These are phyloP conservation scores for Tuctoria greenei DNA, from an alignment of 176 grass and related monocot species.

Conservation along the genomic window DNA sequence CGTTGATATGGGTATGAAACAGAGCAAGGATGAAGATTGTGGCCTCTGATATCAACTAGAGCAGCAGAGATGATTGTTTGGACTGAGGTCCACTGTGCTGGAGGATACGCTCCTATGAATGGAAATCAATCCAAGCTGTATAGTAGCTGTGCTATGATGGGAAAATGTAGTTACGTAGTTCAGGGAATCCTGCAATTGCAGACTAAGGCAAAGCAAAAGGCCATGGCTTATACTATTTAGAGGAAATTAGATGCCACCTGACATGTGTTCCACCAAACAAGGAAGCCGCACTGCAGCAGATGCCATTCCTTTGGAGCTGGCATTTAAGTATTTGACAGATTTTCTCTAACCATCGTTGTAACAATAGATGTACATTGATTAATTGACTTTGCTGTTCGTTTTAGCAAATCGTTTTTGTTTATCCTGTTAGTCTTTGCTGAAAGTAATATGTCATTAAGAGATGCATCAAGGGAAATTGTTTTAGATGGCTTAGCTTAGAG, in stretches of 20 bases:
- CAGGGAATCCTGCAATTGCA: neutral
- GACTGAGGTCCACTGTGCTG: slow-evolving; percentile 1
- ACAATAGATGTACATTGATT: slow-evolving; percentile 33
- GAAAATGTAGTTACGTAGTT: slow-evolving; percentile 8
- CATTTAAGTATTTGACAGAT: slow-evolving; percentile 30
- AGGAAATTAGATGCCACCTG: slow-evolving; percentile 5
- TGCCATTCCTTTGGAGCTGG: slow-evolving; percentile 20
- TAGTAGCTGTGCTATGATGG: slow-evolving; percentile 26
- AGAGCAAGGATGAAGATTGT: slow-evolving; percentile 28
- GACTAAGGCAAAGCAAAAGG: neutral
- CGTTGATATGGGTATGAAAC: neutral
- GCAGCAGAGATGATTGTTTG: slow-evolving; percentile 9
- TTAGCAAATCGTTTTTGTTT: neutral
- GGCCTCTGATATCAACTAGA: neutral
- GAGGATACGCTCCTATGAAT: slow-evolving; percentile 3
- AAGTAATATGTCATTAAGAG: neutral
- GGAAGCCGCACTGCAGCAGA: neutral
- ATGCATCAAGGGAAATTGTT: neutral
- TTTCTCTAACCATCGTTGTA: slow-evolving; percentile 36
- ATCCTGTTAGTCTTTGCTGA: neutral
- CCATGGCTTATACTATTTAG: slow-evolving; percentile 1
- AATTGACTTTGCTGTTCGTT: slow-evolving; percentile 10
- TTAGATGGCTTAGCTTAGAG: too few species aligned
- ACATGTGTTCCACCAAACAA: slow-evolving; percentile 2
- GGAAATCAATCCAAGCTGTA: slow-evolving; percentile 24